Conservation (phyloP, 129 eudicot genomes). For the Helianthus tuberosus region DNA sequence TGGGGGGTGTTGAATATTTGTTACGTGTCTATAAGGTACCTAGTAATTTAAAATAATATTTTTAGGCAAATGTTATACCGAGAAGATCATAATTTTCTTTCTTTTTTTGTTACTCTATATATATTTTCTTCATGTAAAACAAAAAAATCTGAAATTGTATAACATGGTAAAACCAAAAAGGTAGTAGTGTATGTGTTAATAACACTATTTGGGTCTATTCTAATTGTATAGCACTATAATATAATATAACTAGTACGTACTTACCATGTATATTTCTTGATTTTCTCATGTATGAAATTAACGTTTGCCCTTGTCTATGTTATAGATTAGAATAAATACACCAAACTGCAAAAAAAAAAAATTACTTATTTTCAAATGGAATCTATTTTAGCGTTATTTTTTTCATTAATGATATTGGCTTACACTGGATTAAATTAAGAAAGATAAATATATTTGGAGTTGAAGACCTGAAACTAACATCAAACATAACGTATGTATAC, state of each 20-base stretch:
- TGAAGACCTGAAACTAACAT: too few relatives aligned
- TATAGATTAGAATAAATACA: slow-evolving; percentile 3
- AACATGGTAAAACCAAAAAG: neutral
- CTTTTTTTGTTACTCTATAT: neutral
- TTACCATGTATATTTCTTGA: neutral
- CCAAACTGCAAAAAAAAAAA: neutral
- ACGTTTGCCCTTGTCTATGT: neutral
- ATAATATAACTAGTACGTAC: neutral
- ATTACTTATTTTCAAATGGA: neutral
- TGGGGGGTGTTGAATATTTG: slow-evolving; percentile 46
- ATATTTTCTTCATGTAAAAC: slow-evolving; percentile 11
- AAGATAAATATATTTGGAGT: too few relatives aligned
- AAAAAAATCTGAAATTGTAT: slow-evolving; percentile 9
- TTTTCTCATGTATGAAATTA: slow-evolving; percentile 8
- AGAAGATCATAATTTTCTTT: slow-evolving; percentile 15
- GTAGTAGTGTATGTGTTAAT: slow-evolving; percentile 17
- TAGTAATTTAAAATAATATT: slow-evolving; percentile 26
- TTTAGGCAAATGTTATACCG: slow-evolving; percentile 16
- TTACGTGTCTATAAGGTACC: slow-evolving; percentile 24
- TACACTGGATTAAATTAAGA: too few relatives aligned
- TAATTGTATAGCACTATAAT: slow-evolving; percentile 12
- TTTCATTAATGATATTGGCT: too few relatives aligned
- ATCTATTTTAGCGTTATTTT: too few relatives aligned
- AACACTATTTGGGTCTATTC: slow-evolving; percentile 12
- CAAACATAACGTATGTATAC: too few relatives aligned